These are phyloP conservation scores for Aspergillus sp. DNA, from an alignment of 2,329 filamentous ascomycete genomes.

Conservation along the genomic window DNA sequence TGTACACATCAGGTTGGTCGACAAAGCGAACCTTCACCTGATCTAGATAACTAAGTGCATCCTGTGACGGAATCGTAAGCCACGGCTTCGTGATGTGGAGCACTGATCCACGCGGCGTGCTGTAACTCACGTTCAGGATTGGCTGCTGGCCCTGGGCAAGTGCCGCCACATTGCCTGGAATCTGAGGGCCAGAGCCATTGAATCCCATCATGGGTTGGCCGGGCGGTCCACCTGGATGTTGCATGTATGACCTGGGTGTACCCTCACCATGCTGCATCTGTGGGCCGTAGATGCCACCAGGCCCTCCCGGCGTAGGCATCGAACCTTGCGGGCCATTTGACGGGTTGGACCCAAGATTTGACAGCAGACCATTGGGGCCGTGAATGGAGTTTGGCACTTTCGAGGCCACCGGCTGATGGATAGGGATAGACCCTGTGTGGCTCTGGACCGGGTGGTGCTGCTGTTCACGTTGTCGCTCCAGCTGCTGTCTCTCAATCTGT, in stretches of 20 bases:
- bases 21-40: constrained; percentile 98
- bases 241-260: constrained; percentile 58
- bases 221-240: constrained; percentile 60
- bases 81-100: neutral
- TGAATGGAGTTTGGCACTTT: constrained; percentile 80
- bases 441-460: constrained; percentile 78
- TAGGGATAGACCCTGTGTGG: constrained; percentile 81
- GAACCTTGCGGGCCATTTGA: constrained; percentile 56
- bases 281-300: constrained; percentile 68
- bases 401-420: constrained; percentile 91
- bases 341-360: constrained; percentile 66
- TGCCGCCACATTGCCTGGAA: constrained; percentile 55
- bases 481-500: constrained; percentile 57
- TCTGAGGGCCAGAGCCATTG: constrained; percentile 45
- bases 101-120: constrained; percentile 3
- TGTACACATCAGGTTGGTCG: constrained; percentile 96
- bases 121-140: constrained; percentile 65
- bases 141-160: constrained; percentile 80
- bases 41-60: constrained; percentile 92
- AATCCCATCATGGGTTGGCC: constrained; percentile 56
- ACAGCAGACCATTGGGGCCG: constrained; percentile 84
- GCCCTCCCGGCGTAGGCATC: constrained; percentile 61
- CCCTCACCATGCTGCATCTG: constrained; percentile 63
- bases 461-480: constrained; percentile 57
- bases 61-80: constrained; percentile 54